Evolutionary conservation across 768 basidiomycete species (phyloP), one percentile per base, ranked within the genome.

Genomic region (Rhodotorula kratochvilovae): DNA sequence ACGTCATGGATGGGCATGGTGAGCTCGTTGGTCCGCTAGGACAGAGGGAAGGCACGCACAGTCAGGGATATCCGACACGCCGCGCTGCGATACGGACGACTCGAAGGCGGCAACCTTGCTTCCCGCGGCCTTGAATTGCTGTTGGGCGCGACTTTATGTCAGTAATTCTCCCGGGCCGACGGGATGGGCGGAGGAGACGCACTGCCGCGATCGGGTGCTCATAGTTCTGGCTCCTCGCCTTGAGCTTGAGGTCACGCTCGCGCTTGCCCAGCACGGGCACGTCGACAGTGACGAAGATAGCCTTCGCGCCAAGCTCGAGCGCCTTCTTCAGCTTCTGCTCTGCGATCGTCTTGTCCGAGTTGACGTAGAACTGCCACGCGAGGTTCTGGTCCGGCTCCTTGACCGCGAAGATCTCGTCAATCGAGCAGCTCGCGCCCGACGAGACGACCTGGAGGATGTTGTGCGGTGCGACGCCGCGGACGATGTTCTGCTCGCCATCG

Each of bases 401-500:
- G 5, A 35, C 66, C 2, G 25, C 67, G 29, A 65, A 50, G 69
- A 81, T 81, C 65, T 83, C 82, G 67, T 81, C 80, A 42, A 82
- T 64, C 19, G 78, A 76, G 63, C 80, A 80, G 35, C 77, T 78
- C 2, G 82, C 81, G 66, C 81, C 81, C 67, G 78, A 78, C 1
- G 83, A 80, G 51, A 85, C 83, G n/a, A 82, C 81, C 77, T 95
- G 93, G 42, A 92, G 87, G 68, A 93, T 86, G 36, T 86, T 86
- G 36, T 85, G 84, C 70, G 82, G 81, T 33, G 84, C 86, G 19
- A 87, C 87, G 15, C 87, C 91, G 65, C 84, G 84, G 2, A 89
- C 88, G 68, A 94, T 86, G 79, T 93, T 94, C 39, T 84, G 81
- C 81, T 96, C 92, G 27, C 92, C 92, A 83, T 78, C 70, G 19